These are phyloP conservation scores for Castanopsis chinensis DNA, from an alignment of 306 rosid species.

Conservation along the genomic window DNA sequence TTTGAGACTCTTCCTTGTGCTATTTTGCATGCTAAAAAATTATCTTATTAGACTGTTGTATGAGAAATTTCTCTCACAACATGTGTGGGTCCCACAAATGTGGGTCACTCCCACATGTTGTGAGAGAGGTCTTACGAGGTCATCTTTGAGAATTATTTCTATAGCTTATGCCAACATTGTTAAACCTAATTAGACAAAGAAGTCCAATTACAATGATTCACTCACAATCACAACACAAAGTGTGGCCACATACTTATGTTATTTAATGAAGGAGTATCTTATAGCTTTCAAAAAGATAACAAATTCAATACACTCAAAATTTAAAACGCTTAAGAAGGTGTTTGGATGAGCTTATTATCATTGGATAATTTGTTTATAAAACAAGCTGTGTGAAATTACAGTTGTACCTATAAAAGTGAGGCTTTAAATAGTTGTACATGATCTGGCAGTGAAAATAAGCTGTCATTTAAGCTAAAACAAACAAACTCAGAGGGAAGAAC, in stretches of 20 bases:
- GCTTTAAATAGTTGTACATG: no score
- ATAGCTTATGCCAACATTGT: background rate
- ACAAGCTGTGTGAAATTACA: no score
- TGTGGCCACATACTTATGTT: background rate
- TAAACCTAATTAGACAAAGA: background rate
- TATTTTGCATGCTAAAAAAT: background rate
- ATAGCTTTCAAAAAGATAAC: background rate
- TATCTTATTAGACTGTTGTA: no score
- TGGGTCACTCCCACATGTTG: no score
- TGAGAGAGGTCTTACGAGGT: no score
- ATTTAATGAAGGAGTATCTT: background rate
- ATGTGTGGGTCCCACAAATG: no score
- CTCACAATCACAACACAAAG: background rate
- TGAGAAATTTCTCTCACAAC: no score
- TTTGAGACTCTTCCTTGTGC: background rate
- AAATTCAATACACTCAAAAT: background rate
- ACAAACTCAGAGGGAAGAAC: background rate
- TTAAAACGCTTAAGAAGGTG: background rate
- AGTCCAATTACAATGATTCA: slow-evolving; percentile 5
- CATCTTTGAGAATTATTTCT: background rate
- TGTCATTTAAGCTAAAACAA: no score
- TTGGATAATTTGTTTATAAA: no score
- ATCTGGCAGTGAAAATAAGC: no score
- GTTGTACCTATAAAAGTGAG: no score
- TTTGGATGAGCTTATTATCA: no score